Base-by-base conservation (phyloP, 2,329 filamentous ascomycete genomes). In the Colletotrichum sp. region DNA sequence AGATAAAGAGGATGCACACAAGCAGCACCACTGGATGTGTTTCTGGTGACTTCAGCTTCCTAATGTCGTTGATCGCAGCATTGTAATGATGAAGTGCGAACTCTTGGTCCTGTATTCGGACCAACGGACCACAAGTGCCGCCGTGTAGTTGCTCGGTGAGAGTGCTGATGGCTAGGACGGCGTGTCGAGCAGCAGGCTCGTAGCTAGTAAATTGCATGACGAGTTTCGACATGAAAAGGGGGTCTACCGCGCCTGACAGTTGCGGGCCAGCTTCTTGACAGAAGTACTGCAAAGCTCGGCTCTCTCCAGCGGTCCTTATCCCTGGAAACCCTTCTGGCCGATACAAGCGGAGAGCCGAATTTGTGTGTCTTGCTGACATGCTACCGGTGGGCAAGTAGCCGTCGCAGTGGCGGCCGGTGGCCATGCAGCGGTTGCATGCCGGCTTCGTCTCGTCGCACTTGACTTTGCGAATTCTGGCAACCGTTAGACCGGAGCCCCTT, bases 401-500 rank as follows among this genome's bases (percentile, higher is more conserved):
- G 79, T 91, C 90, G 79, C 90, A 91, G 77, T 85, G 87, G 65
- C 90, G 86, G 22, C 90, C 89, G 4, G 89, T 91, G 70, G 86
- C 88, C 34, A 85, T 86, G 78, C 90, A 92, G 71, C 88, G 87
- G 43, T 86, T 81, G 77, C 90, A 92, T 55, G 81, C 82, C 2
- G 89, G 89, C 71, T 88, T 90, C 10, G 81, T 82, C 81, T 91
- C 89, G 77, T 91, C 89, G 79, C 89, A 91, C 80, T 91, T 91
- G 69, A 91, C 86, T 73, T 89, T 88, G 68, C 89, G 87, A 62
- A 89, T 86, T 81, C 89, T 90, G 69, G 30, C 12, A 8, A 43
- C 28, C 13, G 13, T 36, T 43, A 28, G n/a, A 69, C n/a, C n/a
- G 43, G 43, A 52, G 43, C n/a, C n/a, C 43, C n/a, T 13, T 52